A percentile compares a stretch with the other conserved stretches of the same genome.
Conservation (phyloP, 2,329 filamentous ascomycete genomes). For the Aureobasidium melanogenum region DNA sequence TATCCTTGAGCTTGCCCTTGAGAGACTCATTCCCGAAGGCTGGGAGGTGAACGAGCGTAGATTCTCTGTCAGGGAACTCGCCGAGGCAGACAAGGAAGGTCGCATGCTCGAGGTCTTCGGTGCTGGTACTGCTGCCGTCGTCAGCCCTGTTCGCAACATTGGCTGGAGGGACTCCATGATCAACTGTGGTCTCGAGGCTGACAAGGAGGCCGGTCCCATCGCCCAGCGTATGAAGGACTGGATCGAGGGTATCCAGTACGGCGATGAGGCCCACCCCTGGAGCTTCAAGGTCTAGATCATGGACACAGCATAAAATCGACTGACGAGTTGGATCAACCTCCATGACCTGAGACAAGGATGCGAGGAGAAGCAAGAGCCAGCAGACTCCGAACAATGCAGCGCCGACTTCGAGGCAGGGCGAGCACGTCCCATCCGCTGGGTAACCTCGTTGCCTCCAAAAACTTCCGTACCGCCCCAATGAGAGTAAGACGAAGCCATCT, state of each 20-base stretch:
- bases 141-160: conserved; percentile 82
- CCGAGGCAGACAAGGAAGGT: conserved; percentile 73
- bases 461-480: no score
- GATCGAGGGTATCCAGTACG: conserved; percentile 94
- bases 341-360: background rate
- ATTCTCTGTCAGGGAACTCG: conserved; percentile 81
- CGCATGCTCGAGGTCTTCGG: conserved; percentile 89
- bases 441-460: background rate
- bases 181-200: conserved; percentile 70
- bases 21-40: conserved; percentile 73
- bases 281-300: conserved; percentile 42
- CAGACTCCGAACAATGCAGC: background rate
- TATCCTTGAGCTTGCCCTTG: conserved; percentile 73
- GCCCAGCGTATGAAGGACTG: conserved; percentile 85
- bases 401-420: background rate
- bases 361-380: background rate
- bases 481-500: background rate
- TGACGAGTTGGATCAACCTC: background rate
- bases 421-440: background rate
- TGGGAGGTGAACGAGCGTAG: conserved; percentile 86
- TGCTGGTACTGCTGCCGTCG: conserved; percentile 85
- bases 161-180: conserved; percentile 77
- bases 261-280: conserved; percentile 86
- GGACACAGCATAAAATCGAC: background rate
- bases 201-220: conserved; percentile 80